Conservation (phyloP, 164 flowering plant species). For the Malania oleifera region DNA sequence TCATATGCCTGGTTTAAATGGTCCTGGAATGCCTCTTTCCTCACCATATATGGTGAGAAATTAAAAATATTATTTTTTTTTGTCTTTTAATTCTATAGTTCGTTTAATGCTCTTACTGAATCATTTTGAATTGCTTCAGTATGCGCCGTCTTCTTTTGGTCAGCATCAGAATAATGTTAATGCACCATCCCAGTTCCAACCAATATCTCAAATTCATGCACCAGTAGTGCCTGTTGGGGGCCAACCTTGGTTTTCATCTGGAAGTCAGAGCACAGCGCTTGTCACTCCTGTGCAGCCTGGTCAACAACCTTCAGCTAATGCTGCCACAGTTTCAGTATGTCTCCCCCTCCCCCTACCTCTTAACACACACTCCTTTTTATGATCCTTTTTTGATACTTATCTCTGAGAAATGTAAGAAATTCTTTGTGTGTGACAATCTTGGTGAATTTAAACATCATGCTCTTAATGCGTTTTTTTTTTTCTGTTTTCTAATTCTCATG, state of each 20-base stretch:
- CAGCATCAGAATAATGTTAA: conserved; percentile 45
- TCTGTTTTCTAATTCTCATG: too few species aligned
- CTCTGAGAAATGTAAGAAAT: background rate
- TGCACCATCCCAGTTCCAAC: conserved; percentile 51
- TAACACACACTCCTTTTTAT: background rate
- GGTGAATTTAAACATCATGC: too few species aligned
- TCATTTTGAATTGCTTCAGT: conserved; percentile 31
- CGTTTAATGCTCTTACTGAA: background rate
- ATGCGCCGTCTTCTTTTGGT: conserved; percentile 51
- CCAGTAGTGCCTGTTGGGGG: conserved; percentile 33
- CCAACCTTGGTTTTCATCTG: conserved; percentile 67
- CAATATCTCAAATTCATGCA: conserved; percentile 53
- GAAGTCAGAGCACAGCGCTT: conserved; percentile 37
- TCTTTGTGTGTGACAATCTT: too few species aligned
- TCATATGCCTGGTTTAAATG: conserved; percentile 46
- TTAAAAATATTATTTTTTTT: background rate
- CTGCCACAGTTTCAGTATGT: conserved; percentile 35
- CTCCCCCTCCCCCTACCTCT: background rate
- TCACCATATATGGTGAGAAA: conserved; percentile 70
- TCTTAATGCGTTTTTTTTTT: too few species aligned
- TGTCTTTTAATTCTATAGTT: background rate
- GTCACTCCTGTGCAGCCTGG: conserved; percentile 41
- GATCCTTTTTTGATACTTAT: background rate
- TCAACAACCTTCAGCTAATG: conserved; percentile 43
- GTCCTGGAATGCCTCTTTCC: conserved; percentile 50